Base-by-base conservation (phyloP, 768 basidiomycete species). In the Tricholoma terreum region DNA sequence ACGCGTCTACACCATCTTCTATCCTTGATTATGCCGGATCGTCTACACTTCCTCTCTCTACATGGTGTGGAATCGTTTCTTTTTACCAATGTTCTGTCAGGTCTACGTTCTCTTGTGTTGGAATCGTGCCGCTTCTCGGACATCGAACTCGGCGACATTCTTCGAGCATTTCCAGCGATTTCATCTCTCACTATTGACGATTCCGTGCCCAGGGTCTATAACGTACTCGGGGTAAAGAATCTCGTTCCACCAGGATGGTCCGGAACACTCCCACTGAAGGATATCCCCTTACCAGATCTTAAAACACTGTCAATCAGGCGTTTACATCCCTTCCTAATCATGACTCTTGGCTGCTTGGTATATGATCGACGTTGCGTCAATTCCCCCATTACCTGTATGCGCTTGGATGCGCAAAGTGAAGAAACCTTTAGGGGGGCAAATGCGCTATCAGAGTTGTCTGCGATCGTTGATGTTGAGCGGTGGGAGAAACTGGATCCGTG, bases 161-260 rank as follows among this genome's bases (percentile, higher is more conserved):
- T 73, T 33, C 66, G 61, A 4, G 69, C 73, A 4, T 74, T 77
- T 46, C 78, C 78, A 4, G 63, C 65, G 2, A 56, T 79, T 24
- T 59, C 64, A 9, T 61, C 62, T n/a, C 67, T 80, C 11, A 66
- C 63, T 33, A 65, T 77, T 24, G 77, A 79, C 57, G 65, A 71
- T 17, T 65, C 69, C 2, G 60, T 69, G 34, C 67, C 71, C 10
- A 60, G 64, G 17, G 68, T 77, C 7, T 70, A 72, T 55, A 42
- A 58, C 19, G 38, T 77, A 57, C 17, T 10, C 30, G 34, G 33
- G n/a, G 19, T 21, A 11, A 52, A 15, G 27, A 3, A 24, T 2
- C 2, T 33, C 58, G 50, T 45, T 65, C 46, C 46, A 48, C 27
- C 46, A 30, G 46, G 46, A n/a, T 48, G 46, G 46, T 48, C 46